Evolutionary conservation across 116 monocot genomes (phyloP), one percentile per base, ranked within the genome.

Genomic region (Dioscorea cayenensis): DNA sequence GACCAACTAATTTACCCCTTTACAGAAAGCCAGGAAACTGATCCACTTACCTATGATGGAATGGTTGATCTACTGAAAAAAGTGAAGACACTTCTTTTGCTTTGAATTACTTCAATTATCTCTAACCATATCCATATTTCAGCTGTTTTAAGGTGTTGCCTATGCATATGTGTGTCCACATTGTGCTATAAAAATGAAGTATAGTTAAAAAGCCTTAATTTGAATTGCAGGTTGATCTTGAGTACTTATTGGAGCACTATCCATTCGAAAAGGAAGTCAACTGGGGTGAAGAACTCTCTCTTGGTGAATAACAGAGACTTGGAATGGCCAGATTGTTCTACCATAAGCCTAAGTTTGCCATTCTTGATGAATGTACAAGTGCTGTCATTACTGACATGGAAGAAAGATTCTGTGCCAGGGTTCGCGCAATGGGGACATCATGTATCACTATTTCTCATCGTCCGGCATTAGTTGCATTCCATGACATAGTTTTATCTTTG

Each of bases 301-400:
- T 97, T 70, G 97, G 97, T 60, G 97, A 97, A 81, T 93, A 97
- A 79, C 97, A 97, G 71, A 84, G 97, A 75, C 78, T 97, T 6
- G 97, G 97, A 63, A 97, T 97, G 97, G 97, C 97, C 63, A 84
- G 97, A 43, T 72, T 97, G 58, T 97, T 97, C 72, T 97, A 90
- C 79, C 97, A 97, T 77, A 97, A 89, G 70, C 97, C 97, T 22
- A 97, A 89, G 66, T 97, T 97, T 80, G 97, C 97, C 38, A 97
- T 97, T 82, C 86, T 97, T 71, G 97, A 97, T 70, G 97, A 97
- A 77, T 97, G 97, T 72, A 97, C 97, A 19, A 97, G 97, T 88
- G 97, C 97, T 66, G 97, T 97, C 64, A 93, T 93, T 77, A 93
- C 86, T 9, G 89, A 97, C 62, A 97, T 97, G 97, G 97, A 97